phyloP scores from a whole-genome alignment of 306 rosid species.

The Castanospermum australe region DNA sequence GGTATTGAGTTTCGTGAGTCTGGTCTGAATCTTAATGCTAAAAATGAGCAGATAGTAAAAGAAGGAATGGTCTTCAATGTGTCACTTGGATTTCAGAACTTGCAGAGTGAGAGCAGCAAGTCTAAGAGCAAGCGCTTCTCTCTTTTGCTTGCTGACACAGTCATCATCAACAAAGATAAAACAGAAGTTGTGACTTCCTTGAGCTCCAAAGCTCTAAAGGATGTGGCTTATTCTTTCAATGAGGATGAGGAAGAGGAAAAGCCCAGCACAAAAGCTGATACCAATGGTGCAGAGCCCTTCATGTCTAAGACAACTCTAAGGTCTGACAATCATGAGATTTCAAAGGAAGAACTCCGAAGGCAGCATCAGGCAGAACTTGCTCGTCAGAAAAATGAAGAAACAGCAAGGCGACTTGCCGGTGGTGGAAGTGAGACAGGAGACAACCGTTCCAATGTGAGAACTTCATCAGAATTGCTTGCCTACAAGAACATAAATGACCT shows the following conservation, averaged over 20 bases:
- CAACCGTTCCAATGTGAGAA: slow-evolving; percentile 53
- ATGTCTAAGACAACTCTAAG: slow-evolving; percentile 83
- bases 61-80: slow-evolving; percentile 93
- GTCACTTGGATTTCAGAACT: slow-evolving; percentile 83
- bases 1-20: slow-evolving; percentile 99
- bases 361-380: slow-evolving; percentile 99
- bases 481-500: slow-evolving; percentile 88
- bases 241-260: slow-evolving; percentile 80
- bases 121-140: slow-evolving; percentile 65
- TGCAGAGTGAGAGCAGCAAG: slow-evolving; percentile 51
- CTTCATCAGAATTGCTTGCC: slow-evolving; percentile 67
- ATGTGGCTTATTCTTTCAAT: slow-evolving; percentile 89
- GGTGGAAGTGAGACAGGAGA: slow-evolving; percentile 62
- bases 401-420: slow-evolving; percentile 94
- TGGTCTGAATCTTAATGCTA: slow-evolving; percentile 77
- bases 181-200: slow-evolving; percentile 64
- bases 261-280: slow-evolving; percentile 40
- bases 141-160: slow-evolving; percentile 84
- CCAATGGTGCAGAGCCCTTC: slow-evolving; percentile 44
- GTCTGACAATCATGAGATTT: slow-evolving; percentile 90
- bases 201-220: slow-evolving; percentile 74
- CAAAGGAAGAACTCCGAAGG: slow-evolving; percentile 91
- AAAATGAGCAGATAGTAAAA: slow-evolving; percentile 70
- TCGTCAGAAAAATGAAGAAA: slow-evolving; percentile 96
- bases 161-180: slow-evolving; percentile 61